Base-by-base conservation (phyloP, 345 rosid species). In the Pugionium dolabratum region DNA sequence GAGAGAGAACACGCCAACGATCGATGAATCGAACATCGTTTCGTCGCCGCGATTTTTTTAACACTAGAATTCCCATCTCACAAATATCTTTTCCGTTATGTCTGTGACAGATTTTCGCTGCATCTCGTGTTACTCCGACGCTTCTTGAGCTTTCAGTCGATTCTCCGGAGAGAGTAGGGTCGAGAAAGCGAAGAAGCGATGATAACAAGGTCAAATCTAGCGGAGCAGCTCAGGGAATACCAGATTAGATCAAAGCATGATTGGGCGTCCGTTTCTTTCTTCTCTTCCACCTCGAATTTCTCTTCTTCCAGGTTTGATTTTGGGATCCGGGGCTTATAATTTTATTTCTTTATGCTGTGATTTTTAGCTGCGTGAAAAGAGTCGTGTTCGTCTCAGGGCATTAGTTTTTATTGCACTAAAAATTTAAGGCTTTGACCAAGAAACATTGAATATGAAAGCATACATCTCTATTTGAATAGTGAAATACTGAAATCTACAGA, bases 201-300 rank as follows among this genome's bases (percentile, higher is more conserved):
- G 99, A 94, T 94, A 71, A 94, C 97, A 72, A 80, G 99, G 75
- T 94, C 99, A 59, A 90, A 94, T 69, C 77, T 94, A 71, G 96
- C 87, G 7, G 97, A 94, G 70, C 97, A 90, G 71, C 79, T 94
- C 71, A 81, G 97, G 43, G 97, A 90, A 80, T 90, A 90, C 66
- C 97, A 94, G 85, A 91, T 85, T 78, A 88, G 93, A 72, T 90
- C 99, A 53, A 94, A 86, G 68, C 89, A 90, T 67, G 97, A 94
- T 65, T 94, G 96, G 99, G 94, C 95, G n/a, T 88, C 97, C 47
- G 82, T 94, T 69, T 90, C 99, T 18, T 84, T 94, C 79, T 94
- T 94, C 81, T 86, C 91, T 41, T 90, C 99, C 67, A 82, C 93
- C 25, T 83, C 97, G n/a, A 85, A 79, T 77, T 53, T 88, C 62